These are phyloP conservation scores for Vachellia collinsii DNA, from an alignment of 306 rosid species.

Conservation along the genomic window DNA sequence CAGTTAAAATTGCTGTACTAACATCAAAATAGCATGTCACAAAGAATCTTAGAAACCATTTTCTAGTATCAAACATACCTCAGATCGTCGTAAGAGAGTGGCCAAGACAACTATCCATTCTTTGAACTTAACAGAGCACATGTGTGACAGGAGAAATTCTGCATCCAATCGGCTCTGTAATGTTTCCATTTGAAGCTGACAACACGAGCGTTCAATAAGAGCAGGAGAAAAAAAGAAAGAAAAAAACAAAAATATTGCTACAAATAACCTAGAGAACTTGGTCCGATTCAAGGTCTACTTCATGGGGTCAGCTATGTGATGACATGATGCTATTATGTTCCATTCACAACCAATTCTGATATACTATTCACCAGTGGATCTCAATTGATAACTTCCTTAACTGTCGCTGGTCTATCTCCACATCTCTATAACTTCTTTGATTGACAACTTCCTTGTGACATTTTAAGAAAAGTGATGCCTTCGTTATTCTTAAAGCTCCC, in stretches of 20 bases:
- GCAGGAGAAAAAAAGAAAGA: not conserved
- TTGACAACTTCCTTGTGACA: no score
- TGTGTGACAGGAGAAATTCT: slow-evolving; percentile 88
- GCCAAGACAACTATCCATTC: slow-evolving; percentile 99
- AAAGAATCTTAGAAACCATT: slow-evolving; percentile 23
- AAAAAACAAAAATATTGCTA: not conserved
- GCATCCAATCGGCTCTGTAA: slow-evolving; percentile 95
- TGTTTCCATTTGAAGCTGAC: slow-evolving; percentile 92
- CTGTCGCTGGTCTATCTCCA: not conserved
- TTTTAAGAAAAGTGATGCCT: no score
- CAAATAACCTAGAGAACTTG: slow-evolving; percentile 20
- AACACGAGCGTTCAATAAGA: slow-evolving; percentile 32
- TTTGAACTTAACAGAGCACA: slow-evolving; percentile 97
- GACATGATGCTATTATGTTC: not conserved
- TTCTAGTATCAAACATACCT: slow-evolving; percentile 53
- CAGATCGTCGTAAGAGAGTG: slow-evolving; percentile 86
- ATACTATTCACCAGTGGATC: not conserved
- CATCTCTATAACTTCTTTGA: no score
- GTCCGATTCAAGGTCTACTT: slow-evolving; percentile 19
- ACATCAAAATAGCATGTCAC: not conserved
- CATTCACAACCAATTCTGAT: not conserved
- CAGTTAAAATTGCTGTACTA: not conserved
- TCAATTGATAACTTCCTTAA: not conserved
- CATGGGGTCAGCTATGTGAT: not conserved
- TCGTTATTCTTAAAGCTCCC: no score